Percentiles rank a stretch among this genome's conserved stretches.
Evolutionary conservation across 306 rosid species (phyloP).

Genomic region (Dryas octopetala): DNA sequence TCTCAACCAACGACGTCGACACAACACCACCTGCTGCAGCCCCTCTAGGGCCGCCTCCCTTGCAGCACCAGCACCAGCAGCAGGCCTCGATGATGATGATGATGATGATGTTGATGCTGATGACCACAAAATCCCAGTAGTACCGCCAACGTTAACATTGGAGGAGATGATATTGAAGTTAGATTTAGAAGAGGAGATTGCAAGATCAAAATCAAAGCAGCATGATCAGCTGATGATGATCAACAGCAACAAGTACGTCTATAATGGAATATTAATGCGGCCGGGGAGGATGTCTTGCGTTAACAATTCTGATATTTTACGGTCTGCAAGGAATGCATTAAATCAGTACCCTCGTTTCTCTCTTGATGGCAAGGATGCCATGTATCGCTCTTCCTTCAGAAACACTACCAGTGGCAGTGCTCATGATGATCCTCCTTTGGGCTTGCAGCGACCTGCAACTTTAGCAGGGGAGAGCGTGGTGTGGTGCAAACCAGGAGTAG

Average conservation of each 20-base stretch:
- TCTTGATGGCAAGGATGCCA: conserved; percentile 87
- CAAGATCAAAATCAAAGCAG: conserved; percentile 46
- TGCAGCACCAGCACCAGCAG: no score
- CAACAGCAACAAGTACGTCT: background rate
- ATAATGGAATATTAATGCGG: conserved; percentile 21
- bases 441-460: conserved; percentile 17
- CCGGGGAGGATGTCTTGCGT: conserved; percentile 72
- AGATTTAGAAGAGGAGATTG: conserved; percentile 68
- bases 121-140: conserved; percentile 24
- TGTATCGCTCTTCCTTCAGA: conserved; percentile 78
- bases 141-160: conserved; percentile 52
- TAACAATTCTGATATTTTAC: conserved; percentile 70
- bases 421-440: no score
- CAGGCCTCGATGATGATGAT: no score
- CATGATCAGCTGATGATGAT: conserved; percentile 14
- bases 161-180: conserved; percentile 68
- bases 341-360: conserved; percentile 94
- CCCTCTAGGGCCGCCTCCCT: background rate
- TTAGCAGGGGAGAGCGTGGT: conserved; percentile 73
- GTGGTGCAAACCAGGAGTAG: conserved; percentile 90
- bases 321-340: conserved; percentile 86
- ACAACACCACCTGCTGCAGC: conserved; percentile 6
- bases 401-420: conserved; percentile 14
- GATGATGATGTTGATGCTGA: background rate
- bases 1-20: conserved; percentile 59